phyloP scores from a whole-genome alignment of 208 protist species.

The Angomonas ambiguus region DNA sequence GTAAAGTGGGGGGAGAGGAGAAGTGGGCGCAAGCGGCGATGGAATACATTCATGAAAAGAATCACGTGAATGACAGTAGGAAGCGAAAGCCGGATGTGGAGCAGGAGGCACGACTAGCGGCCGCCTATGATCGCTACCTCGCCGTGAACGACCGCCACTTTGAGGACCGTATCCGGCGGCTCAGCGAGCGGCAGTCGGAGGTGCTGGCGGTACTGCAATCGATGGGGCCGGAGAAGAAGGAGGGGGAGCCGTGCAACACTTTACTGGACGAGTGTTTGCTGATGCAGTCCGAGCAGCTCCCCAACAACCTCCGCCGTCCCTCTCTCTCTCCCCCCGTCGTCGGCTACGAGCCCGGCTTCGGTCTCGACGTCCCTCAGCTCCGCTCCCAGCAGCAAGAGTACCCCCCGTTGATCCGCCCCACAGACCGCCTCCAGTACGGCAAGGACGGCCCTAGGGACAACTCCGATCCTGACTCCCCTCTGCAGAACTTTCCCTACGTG shows the following conservation, averaged over 20 bases:
- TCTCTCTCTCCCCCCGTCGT: slow-evolving; percentile 69
- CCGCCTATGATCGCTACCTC: slow-evolving; percentile 71
- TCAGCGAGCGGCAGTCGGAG: slow-evolving; percentile 57
- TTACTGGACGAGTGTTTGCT: slow-evolving; percentile 65
- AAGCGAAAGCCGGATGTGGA: slow-evolving; percentile 81
- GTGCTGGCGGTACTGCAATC: slow-evolving; percentile 59
- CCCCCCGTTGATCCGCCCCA: slow-evolving; percentile 48
- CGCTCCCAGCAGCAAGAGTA: slow-evolving; percentile 70
- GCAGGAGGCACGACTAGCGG: slow-evolving; percentile 49
- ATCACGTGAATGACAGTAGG: slow-evolving; percentile 68
- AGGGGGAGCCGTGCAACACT: neutral
- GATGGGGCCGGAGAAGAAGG: slow-evolving; percentile 8
- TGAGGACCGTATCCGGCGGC: slow-evolving; percentile 39
- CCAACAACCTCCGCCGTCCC: slow-evolving; percentile 58
- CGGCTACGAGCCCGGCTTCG: slow-evolving; percentile 84
- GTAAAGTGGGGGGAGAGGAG: slow-evolving; percentile 77
- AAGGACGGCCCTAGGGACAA: neutral
- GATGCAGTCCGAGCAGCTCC: slow-evolving; percentile 71
- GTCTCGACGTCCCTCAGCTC: slow-evolving; percentile 83
- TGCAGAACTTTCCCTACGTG: slow-evolving; percentile 56
- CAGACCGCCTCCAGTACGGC: slow-evolving; percentile 45
- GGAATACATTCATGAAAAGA: slow-evolving; percentile 88
- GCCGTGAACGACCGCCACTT: slow-evolving; percentile 44
- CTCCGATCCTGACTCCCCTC: slow-evolving; percentile 1
- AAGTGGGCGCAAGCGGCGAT: slow-evolving; percentile 86